Conservation (phyloP, 1,284 basidiomycete genomes). For the Trametes polyzona region DNA sequence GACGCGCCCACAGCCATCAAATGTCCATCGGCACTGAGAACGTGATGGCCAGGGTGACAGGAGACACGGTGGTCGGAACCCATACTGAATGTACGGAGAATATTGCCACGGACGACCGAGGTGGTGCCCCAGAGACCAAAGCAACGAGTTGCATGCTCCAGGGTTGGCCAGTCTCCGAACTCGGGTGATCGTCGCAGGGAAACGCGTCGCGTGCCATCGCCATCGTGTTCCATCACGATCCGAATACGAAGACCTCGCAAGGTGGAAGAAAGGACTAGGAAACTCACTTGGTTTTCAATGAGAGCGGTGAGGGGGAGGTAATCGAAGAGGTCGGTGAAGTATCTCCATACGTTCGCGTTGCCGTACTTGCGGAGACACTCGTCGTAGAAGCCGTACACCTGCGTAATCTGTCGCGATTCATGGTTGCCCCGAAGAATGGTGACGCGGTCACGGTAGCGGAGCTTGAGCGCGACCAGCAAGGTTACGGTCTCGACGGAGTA, state of each 20-base stretch:
- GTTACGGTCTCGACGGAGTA: slow-evolving; percentile 99
- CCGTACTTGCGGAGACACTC: slow-evolving; percentile 99
- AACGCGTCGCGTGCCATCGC: slow-evolving; percentile 4
- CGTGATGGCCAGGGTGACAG: too few species aligned
- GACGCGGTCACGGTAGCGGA: slow-evolving; percentile 97
- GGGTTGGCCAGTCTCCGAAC: too few species aligned
- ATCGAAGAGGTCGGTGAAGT: slow-evolving; percentile 99
- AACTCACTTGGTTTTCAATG: slow-evolving; percentile 96
- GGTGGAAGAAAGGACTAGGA: slow-evolving; percentile 5
- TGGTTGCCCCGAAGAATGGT: slow-evolving; percentile 99
- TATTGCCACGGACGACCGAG: too few species aligned
- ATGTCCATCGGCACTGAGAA: not conserved
- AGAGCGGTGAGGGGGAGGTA: slow-evolving; percentile 96
- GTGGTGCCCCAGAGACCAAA: too few species aligned
- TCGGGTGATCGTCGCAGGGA: not conserved
- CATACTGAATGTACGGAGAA: not conserved
- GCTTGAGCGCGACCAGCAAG: slow-evolving; percentile 96
- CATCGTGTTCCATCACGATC: not conserved
- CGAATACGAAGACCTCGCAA: not conserved
- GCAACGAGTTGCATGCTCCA: too few species aligned
- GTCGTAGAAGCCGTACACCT: slow-evolving; percentile 99
- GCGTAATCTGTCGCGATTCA: slow-evolving; percentile 99
- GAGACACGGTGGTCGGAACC: not conserved
- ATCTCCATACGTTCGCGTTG: slow-evolving; percentile 99
- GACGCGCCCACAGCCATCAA: not conserved